A percentile compares a stretch with the other conserved stretches of the same genome.
These are phyloP conservation scores for Diaporthe destruens DNA, from an alignment of 2,329 filamentous ascomycete genomes.

Conservation along the genomic window DNA sequence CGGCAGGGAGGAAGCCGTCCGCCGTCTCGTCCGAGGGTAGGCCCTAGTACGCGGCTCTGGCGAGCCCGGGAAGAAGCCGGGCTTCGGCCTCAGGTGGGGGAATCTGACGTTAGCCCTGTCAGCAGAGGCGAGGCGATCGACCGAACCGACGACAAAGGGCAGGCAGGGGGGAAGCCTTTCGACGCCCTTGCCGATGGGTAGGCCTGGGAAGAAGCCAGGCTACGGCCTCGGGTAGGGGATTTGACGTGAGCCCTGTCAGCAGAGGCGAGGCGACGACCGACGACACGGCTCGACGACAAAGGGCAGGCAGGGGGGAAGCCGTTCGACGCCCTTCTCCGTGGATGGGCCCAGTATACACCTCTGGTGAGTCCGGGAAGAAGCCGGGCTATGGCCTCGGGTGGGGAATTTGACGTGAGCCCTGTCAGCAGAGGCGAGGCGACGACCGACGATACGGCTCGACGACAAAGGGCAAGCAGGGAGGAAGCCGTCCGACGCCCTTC, in stretches of 20 bases:
- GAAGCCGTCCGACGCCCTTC: not conserved
- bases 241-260: constrained; percentile 19
- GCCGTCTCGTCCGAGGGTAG: not conserved
- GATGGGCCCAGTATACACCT: not conserved
- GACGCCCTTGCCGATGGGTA: not conserved
- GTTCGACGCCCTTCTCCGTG: not conserved
- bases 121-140: not conserved
- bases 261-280: constrained; percentile 6
- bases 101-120: not conserved
- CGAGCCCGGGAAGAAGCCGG: constrained; percentile 5
- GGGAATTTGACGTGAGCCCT: constrained; percentile 6
- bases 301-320: constrained; percentile 27
- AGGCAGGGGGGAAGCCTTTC: constrained; percentile 24
- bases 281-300: too few relatives aligned
- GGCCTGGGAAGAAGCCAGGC: constrained; percentile 13
- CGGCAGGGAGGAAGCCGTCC: constrained; percentile 11
- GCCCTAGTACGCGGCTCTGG: not conserved
- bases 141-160: not conserved
- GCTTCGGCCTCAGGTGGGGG: not conserved
- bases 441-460: too few relatives aligned
- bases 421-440: constrained; percentile 15
- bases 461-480: constrained; percentile 8
- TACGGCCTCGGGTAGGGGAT: not conserved
- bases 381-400: not conserved
- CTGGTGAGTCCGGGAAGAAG: not conserved